Base-by-base conservation (phyloP, 2,329 filamentous ascomycete genomes). In the Cylindrodendrum hubeiense region DNA sequence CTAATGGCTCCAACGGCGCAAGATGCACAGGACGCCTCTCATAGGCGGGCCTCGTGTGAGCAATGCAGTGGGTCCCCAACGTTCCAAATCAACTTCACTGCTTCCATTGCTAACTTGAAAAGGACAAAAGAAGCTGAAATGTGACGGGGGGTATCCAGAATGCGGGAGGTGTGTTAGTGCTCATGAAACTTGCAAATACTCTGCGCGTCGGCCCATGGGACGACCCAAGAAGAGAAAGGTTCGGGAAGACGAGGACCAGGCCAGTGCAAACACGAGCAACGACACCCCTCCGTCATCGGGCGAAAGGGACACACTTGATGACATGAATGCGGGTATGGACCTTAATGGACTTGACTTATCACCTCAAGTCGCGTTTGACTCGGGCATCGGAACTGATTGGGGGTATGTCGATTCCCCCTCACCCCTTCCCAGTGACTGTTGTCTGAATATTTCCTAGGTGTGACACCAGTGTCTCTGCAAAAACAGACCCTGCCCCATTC, bases 81-180 rank as follows among this genome's bases (percentile, higher is more conserved):
- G n/a, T 22, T 44, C 5, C 24, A 22, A 60, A 55, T 65, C 58
- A 33, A 7, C 21, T 17, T 4, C 19, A 26, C 26, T 8, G 7
- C 24, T 21, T 22, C 13, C 8, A 12, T 24, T 53, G 67, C 58
- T 65, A 41, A 63, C 43, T 28, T 19, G 28, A 10, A 17, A 44
- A 74, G 72, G 72, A 37, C 72, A 74, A 47, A 74, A 71, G 68
- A 74, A 74, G 55, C 51, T 75, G 24, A 74, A 72, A 66, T 74
- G 72, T 28, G 72, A 75, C 41, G 72, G 72, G 0, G 70, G 24
- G 21, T 69, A 66, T n/a, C 72, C 72, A 3, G 53, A 22, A 5
- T 74, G 72, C 13, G 68, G 67, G 22, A 63, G 72, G 59, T 74
- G 72, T 15, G 43, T 60, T 7, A 44, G 17, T 4, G 37, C 53